A percentile compares a stretch with the other conserved stretches of the same genome.
phyloP scores from a whole-genome alignment of 176 grass and related monocot genomes.

The Rhynchospora breviuscula region DNA sequence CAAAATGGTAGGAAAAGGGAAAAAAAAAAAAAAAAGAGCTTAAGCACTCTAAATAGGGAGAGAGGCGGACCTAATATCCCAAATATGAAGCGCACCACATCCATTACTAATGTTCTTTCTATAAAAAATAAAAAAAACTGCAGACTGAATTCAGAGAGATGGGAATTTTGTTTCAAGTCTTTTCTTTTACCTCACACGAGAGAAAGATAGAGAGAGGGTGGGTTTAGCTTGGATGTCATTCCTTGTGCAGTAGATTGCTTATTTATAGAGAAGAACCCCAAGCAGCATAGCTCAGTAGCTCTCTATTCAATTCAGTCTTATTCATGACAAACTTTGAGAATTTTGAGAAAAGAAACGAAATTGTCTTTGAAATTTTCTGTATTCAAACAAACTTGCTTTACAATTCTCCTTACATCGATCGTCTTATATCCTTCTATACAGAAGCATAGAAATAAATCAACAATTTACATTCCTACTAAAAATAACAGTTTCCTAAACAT shows the following conservation, averaged over 20 bases:
- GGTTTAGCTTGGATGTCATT: neutral
- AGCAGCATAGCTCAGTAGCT: neutral
- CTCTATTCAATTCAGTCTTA: slow-evolving; percentile 18
- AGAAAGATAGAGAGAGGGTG: no score
- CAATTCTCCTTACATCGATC: no score
- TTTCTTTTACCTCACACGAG: no score
- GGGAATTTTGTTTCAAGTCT: neutral
- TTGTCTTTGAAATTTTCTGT: no score
- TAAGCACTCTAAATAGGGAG: neutral
- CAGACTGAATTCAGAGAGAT: neutral
- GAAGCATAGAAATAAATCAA: no score
- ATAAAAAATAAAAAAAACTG: neutral
- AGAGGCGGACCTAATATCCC: slow-evolving; percentile 45
- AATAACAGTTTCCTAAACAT: no score
- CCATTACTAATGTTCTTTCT: slow-evolving; percentile 31
- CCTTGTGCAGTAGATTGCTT: neutral
- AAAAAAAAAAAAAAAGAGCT: neutral
- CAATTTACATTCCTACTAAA: no score
- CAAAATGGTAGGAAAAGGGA: neutral
- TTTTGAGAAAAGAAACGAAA: no score
- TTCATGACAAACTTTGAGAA: no score
- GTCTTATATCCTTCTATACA: no score
- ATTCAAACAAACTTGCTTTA: no score
- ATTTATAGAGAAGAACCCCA: neutral
- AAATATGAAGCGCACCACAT: slow-evolving; percentile 62